These are phyloP conservation scores for Dovyalis caffra DNA, from an alignment of 345 rosid genomes.

Conservation along the genomic window DNA sequence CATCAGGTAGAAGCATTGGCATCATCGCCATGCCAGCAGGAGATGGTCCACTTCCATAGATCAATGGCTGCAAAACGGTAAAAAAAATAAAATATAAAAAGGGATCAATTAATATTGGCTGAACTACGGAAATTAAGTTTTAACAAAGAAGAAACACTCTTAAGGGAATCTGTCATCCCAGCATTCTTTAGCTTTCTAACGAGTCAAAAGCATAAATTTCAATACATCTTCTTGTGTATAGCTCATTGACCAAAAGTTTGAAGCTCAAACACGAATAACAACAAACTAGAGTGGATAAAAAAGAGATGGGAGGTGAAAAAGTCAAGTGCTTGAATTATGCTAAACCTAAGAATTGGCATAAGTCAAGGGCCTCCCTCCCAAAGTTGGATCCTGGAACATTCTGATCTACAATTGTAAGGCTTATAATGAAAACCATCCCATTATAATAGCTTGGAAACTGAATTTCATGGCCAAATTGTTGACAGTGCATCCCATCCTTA, in stretches of 20 bases:
- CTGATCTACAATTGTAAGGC: not conserved
- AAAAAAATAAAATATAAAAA: constrained; percentile 6
- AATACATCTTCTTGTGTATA: not conserved
- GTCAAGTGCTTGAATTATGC: not conserved
- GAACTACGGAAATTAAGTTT: not conserved
- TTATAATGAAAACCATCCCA: not conserved
- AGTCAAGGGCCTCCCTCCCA: not conserved
- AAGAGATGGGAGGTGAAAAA: not conserved
- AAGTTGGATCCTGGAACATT: not conserved
- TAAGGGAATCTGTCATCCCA: constrained; percentile 4
- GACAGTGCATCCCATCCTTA: too few relatives aligned
- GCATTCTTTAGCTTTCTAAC: not conserved
- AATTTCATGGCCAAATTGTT: not conserved
- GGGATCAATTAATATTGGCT: constrained; percentile 1
- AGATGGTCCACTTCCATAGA: constrained; percentile 71
- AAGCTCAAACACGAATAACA: not conserved
- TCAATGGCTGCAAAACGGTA: constrained; percentile 66
- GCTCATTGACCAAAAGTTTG: not conserved
- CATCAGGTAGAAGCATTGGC: constrained; percentile 97
- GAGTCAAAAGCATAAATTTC: not conserved
- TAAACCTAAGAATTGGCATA: not conserved
- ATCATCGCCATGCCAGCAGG: constrained; percentile 92
- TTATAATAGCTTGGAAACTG: not conserved
- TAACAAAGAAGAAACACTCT: not conserved
- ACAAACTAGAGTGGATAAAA: not conserved